These are phyloP conservation scores for Dunaliella primolecta DNA, from an alignment of 139 green algal genomes.

Conservation along the genomic window DNA sequence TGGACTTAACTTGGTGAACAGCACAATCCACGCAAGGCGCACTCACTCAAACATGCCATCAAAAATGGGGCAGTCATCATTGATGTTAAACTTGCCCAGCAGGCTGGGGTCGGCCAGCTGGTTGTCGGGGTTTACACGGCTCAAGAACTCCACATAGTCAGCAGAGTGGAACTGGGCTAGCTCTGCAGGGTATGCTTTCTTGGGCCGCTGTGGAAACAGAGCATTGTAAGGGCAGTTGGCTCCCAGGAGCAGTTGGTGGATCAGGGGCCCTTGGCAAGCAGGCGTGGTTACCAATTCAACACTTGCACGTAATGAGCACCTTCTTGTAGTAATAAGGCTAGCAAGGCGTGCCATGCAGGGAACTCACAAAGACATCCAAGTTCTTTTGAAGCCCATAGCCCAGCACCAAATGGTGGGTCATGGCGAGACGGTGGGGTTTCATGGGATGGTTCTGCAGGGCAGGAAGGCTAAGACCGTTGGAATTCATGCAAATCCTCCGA, in stretches of 20 bases:
- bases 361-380: constrained; percentile 88
- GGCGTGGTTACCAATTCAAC: no score
- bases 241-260: no score
- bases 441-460: constrained; percentile 99
- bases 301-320: no score
- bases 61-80: constrained; percentile 82
- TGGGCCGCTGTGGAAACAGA: constrained; percentile 78
- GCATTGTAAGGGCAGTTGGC: no score
- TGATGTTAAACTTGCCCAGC: constrained; percentile 70
- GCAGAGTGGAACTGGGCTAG: constrained; percentile 86
- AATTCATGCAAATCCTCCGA: no score
- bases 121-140: constrained; percentile 68
- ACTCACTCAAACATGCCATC: constrained; percentile 30
- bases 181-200: constrained; percentile 72
- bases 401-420: constrained; percentile 93
- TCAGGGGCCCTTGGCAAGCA: no score
- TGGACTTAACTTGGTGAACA: no score
- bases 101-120: constrained; percentile 11
- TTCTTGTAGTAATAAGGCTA: no score
- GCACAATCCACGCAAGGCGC: no score
- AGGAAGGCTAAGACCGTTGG: no score
- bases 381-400: constrained; percentile 91
- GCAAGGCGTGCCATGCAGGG: no score
- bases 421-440: constrained; percentile 93
- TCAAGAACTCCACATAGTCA: constrained; percentile 86